Base-by-base conservation (phyloP, 768 basidiomycete genomes). In the Suillus variegatus region DNA sequence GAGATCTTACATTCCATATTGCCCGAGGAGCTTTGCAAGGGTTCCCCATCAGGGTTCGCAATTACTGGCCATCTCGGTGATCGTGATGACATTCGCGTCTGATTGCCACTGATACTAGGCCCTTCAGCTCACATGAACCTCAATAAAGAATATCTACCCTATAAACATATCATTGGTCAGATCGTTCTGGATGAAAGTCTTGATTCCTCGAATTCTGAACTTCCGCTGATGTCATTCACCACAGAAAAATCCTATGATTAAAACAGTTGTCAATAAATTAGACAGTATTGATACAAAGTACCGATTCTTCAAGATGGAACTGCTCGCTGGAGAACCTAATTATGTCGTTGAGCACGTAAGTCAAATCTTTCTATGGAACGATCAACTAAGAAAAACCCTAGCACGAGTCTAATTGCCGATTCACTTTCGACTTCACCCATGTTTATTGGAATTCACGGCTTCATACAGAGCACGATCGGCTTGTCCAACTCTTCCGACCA, bases 401-500 rank as follows among this genome's bases (percentile, higher is more conserved):
- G 95, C 84, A 84, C 67, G 97, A 99, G 81, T 86, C 90, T 9
- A 85, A 88, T 70, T 98, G 95, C 75, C 82, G 81, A 40, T 99
- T 99, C 77, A 89, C 85, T 2, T 99, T 99, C 71, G 95, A 99
- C 75, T 99, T 99, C 73, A 89, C 91, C 7, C 83, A 89, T 73
- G 97, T 99, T 14, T 99, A 99, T 77, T 99, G 96, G 96, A 99
- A 99, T 80, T 97, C 96, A 18, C 89, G 97, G 44, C 80, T 99
- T 43, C 92, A 94, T 64, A 88, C 89, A 5, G 97, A 99, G 73
- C 97, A 99, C 73, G 87, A 88, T 35, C 89, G 96, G 3, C 82
- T 99, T 18, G 92, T 99, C 49, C 75, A 84, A 20, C 69, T 82
- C 43, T 96, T 98, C 78, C 74, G 83, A 35, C 86, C 88, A 0